Evolutionary conservation across 371 early-diverging fungal species (phyloP), one percentile per base, ranked within the genome.

Genomic region (Dichotomocladium elegans): DNA sequence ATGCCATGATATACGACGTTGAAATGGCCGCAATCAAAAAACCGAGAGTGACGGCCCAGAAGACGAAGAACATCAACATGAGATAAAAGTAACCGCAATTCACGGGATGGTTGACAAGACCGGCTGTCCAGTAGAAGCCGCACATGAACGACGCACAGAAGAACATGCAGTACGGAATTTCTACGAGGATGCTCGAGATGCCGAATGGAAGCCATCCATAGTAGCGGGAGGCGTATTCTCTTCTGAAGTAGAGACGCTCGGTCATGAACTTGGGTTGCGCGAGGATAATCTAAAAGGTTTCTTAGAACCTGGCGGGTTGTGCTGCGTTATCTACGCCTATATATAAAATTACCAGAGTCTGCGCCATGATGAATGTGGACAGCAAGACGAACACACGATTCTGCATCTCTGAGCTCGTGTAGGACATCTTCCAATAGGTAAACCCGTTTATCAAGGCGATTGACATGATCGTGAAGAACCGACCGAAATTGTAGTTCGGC

Each of bases 361-460:
- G 29, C 1, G 61, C 82, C 58, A 88, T 68, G 14, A 80, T 73
- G 41, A 82, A 66, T 6, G 84, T 74, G 62, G 78, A 67, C 58
- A 87, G 86, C 28, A 88, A 54, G n/a, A 80, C 82, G 55, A 88
- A 88, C 9, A 85, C 69, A 41, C 82, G 74, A 49, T 83, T 82
- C 49, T 83, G 81, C 33, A 84, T 64, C 47, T 86, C 88, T 1
- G 73, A 60, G 5, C 74, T 57, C 19, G 80, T 63, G 34, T 58
- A 14, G 12, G 70, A 71, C 11, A 79, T 64, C 28, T 81, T 74
- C 76, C 69, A 84, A 61, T 82, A 91, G 12, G 76, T 72, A 19
- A 80, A 61, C 46, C 83, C 82, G 33, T 76, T 60, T 12, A 79
- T 33, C 3, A 83, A 59, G 4, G 79, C 72, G 37, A 66, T 54